These are phyloP conservation scores for Monosporascus sp. DNA, from an alignment of 2,329 filamentous ascomycete genomes.

Conservation along the genomic window DNA sequence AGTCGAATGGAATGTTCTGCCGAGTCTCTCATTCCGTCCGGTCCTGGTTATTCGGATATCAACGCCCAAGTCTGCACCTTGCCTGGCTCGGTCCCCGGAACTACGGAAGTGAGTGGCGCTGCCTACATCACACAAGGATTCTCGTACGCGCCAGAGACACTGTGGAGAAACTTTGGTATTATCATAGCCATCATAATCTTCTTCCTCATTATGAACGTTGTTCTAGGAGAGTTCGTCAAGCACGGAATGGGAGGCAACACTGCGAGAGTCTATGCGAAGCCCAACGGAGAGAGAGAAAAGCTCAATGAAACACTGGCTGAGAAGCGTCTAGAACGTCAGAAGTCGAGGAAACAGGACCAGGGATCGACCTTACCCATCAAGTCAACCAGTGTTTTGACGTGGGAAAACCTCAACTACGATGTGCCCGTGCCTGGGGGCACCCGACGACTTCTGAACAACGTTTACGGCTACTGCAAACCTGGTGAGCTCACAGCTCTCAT, in stretches of 20 bases:
- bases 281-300: constrained; percentile 59
- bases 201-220: constrained; percentile 70
- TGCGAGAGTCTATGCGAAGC: constrained; percentile 69
- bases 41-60: constrained; percentile 64
- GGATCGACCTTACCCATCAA: constrained; percentile 49
- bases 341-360: constrained; percentile 38
- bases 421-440: constrained; percentile 54
- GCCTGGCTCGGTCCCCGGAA: constrained; percentile 63
- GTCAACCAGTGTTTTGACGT: constrained; percentile 69
- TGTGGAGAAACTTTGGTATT: constrained; percentile 84
- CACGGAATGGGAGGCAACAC: constrained; percentile 77
- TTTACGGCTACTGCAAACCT: constrained; percentile 67
- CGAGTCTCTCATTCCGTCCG: constrained; percentile 65
- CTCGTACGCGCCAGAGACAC: constrained; percentile 57
- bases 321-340: constrained; percentile 53
- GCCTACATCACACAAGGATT: constrained; percentile 67
- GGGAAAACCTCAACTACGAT: constrained; percentile 79
- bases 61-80: constrained; percentile 77
- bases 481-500: constrained; percentile 75
- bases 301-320: constrained; percentile 58
- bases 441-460: constrained; percentile 48
- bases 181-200: constrained; percentile 68
- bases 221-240: constrained; percentile 72
- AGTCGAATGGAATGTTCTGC: constrained; percentile 64
- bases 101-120: constrained; percentile 54